Evolutionary conservation across 2,329 filamentous ascomycete species (phyloP).

Genomic region (Didymella pomorum): DNA sequence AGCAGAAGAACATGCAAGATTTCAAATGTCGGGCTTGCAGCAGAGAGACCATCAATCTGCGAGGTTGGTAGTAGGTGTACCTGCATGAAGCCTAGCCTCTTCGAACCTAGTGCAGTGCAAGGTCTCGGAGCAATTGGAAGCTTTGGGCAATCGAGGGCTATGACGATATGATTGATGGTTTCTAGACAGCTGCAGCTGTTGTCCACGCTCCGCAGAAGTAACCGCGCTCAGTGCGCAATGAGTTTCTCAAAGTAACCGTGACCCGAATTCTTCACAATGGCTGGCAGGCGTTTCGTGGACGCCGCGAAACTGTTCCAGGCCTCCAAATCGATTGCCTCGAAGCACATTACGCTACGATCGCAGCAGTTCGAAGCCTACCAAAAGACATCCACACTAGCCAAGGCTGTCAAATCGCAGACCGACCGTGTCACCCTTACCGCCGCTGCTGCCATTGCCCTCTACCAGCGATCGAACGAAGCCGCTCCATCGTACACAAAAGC

Average conservation of each 20-base stretch:
- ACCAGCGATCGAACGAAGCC: slow-evolving; percentile 64
- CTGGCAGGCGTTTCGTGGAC: slow-evolving; percentile 61
- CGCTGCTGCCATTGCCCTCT: slow-evolving; percentile 67
- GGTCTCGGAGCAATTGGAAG: slow-evolving; percentile 12
- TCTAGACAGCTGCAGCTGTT: not conserved
- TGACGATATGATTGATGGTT: slow-evolving; percentile 14
- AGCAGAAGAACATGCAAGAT: slow-evolving; percentile 5
- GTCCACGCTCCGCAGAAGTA: not conserved
- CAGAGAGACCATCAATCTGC: slow-evolving; percentile 3
- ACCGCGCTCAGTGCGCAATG: slow-evolving; percentile 9
- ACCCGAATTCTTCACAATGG: slow-evolving; percentile 52
- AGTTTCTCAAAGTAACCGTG: not conserved
- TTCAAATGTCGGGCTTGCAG: not conserved
- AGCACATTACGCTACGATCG: slow-evolving; percentile 66
- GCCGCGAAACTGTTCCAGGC: slow-evolving; percentile 61
- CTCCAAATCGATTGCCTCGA: slow-evolving; percentile 55
- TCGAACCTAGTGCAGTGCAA: slow-evolving; percentile 9
- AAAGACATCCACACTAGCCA: slow-evolving; percentile 70
- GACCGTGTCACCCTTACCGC: slow-evolving; percentile 68
- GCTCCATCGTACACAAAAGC: slow-evolving; percentile 46
- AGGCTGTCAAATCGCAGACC: slow-evolving; percentile 67
- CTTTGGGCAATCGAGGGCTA: slow-evolving; percentile 5
- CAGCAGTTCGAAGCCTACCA: slow-evolving; percentile 70
- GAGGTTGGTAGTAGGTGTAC: slow-evolving; percentile 19
- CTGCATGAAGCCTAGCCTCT: slow-evolving; percentile 19